phyloP scores from a whole-genome alignment of 2,329 filamentous ascomycete genomes.

The Fusarium sublunatum region DNA sequence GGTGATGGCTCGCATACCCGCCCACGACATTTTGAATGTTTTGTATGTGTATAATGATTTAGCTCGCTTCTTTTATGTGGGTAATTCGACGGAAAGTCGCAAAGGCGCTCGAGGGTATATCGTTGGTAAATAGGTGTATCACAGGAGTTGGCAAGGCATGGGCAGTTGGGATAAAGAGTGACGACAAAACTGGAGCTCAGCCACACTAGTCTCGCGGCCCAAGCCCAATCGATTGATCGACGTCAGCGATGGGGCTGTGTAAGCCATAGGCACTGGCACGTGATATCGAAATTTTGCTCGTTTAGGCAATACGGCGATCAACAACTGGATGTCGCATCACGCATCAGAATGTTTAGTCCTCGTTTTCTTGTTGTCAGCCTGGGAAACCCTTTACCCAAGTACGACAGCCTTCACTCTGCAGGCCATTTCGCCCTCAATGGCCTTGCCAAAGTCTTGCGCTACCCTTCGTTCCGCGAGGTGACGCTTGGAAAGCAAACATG shows the following conservation, averaged over 20 bases:
- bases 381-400: slow-evolving; percentile 83
- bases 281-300: slow-evolving; percentile 38
- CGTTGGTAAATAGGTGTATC: slow-evolving; percentile 26
- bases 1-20: slow-evolving; percentile 62
- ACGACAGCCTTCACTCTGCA: slow-evolving; percentile 84
- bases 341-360: slow-evolving; percentile 52
- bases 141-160: slow-evolving; percentile 39
- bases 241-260: slow-evolving; percentile 47
- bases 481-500: slow-evolving; percentile 65
- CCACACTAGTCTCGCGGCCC: slow-evolving; percentile 42
- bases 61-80: slow-evolving; percentile 17
- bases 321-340: slow-evolving; percentile 12
- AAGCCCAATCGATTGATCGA: slow-evolving; percentile 49
- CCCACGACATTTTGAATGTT: slow-evolving; percentile 72
- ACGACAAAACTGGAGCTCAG: slow-evolving; percentile 50
- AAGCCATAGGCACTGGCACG: slow-evolving; percentile 38
- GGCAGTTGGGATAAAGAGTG: slow-evolving; percentile 42
- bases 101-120: slow-evolving; percentile 32
- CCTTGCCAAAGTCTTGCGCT: slow-evolving; percentile 59
- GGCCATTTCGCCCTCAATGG: slow-evolving; percentile 81
- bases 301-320: slow-evolving; percentile 9
- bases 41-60: slow-evolving; percentile 14
- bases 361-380: slow-evolving; percentile 85
- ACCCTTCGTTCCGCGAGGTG: slow-evolving; percentile 62
- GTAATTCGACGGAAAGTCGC: slow-evolving; percentile 19